Conservation (phyloP, 176 grass and related monocot genomes). For the Chrysopogon serrulatus region DNA sequence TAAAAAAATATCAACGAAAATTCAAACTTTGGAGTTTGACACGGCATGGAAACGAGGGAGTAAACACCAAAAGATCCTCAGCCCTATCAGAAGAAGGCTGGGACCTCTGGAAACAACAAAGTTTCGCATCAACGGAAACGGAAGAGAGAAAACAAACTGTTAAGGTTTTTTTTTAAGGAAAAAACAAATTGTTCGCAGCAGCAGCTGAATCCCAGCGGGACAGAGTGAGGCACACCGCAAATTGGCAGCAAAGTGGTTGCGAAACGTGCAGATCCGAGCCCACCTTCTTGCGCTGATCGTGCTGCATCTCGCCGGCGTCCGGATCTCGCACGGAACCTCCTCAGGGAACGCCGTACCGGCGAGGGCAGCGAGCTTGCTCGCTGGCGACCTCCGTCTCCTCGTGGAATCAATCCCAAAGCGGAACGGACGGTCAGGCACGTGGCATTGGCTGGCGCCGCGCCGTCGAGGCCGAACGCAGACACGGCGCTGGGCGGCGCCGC, state of each 20-base stretch:
- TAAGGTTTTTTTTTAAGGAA: no score
- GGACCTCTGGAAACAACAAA: not conserved
- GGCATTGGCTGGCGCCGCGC: constrained; percentile 35
- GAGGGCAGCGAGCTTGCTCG: not conserved
- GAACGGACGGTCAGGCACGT: constrained; percentile 39
- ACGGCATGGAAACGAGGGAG: constrained; percentile 1
- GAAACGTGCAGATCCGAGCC: constrained; percentile 23
- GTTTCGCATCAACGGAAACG: not conserved
- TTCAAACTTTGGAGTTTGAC: constrained; percentile 33
- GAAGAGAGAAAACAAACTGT: not conserved
- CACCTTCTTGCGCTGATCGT: constrained; percentile 95
- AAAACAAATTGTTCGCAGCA: no score
- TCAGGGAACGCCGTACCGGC: constrained; percentile 1
- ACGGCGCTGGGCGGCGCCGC: constrained; percentile 27
- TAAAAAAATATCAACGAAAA: not conserved
- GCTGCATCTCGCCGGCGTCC: constrained; percentile 62
- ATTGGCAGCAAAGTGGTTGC: not conserved
- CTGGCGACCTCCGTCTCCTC: constrained; percentile 8
- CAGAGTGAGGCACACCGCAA: not conserved
- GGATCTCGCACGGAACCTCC: constrained; percentile 43
- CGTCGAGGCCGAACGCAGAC: not conserved
- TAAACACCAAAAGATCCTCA: not conserved
- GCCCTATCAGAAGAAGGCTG: not conserved
- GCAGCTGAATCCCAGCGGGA: not conserved
- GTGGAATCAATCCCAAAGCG: not conserved